Evolutionary conservation across 768 basidiomycete genomes (phyloP), one percentile per base, ranked within the genome.

Genomic region (Amylocystis lapponica): DNA sequence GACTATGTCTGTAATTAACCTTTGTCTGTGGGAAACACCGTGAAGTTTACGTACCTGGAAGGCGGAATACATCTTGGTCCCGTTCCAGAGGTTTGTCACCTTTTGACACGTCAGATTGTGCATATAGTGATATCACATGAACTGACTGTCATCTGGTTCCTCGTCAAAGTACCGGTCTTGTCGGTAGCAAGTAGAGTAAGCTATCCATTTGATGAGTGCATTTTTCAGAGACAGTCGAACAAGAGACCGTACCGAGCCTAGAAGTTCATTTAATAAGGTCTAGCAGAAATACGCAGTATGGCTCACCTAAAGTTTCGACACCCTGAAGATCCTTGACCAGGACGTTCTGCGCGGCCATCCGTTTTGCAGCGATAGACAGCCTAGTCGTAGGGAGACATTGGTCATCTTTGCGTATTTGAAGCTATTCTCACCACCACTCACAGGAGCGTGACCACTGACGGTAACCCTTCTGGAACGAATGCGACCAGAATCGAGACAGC

Each of bases 321-420:
- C 81, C 81, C 56, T 83, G 81, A n/a, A 84, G 57, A 51, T 82
- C 79, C 51, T 84, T 84, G 14, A 83, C 81, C n/a, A 84, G 66
- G 5, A 84, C 81, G 47, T 83, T 81, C 58, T 80, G 78, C 19
- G 70, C 71, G 1, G 82, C 81, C 81, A 84, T 83, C 23, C 82
- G 68, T 59, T 81, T 82, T 14, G 81, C 82, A 0, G 81, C 81
- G 32, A 84, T 82, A 4, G 81, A 81, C 5, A 84, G 55, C 14
- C 65, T 66, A 35, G 14, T 5, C 29, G 16, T 4, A 11, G 12
- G 14, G 7, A 44, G 14, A 31, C 10, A 31, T 5, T 17, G 20
- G 27, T 8, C 36, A 33, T 8, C 1, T 30, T n/a, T n/a, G 10
- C 29, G 29, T 30, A n/a, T 30, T 30, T 10, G 29, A 30, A 35